Percentiles rank a stretch among this genome's conserved stretches.
Conservation (phyloP, 2,329 filamentous ascomycete genomes). For the Trichoderma simmonsii region DNA sequence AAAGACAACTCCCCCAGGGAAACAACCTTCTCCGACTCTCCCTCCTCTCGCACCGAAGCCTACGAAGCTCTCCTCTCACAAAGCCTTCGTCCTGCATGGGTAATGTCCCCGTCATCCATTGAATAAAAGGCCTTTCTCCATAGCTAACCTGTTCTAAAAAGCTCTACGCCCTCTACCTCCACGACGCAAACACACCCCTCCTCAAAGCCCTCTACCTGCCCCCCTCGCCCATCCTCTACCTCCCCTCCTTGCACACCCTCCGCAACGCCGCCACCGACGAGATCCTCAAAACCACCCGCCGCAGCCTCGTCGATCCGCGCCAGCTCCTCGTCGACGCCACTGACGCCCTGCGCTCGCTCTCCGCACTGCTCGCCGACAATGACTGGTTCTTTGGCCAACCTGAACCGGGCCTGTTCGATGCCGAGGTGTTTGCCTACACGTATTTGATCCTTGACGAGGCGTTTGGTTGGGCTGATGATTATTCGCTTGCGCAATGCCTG, state of each 20-base stretch:
- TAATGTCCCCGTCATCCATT: conserved; percentile 33
- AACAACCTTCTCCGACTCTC: conserved; percentile 47
- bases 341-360: conserved; percentile 47
- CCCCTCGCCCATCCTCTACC: conserved; percentile 59
- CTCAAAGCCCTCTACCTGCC: conserved; percentile 72
- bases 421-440: conserved; percentile 85
- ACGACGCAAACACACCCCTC: conserved; percentile 63
- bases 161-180: conserved; percentile 81
- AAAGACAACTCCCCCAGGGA: conserved; percentile 41
- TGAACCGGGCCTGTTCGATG: conserved; percentile 75
- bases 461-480: conserved; percentile 60
- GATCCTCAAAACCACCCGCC: conserved; percentile 61
- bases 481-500: conserved; percentile 56
- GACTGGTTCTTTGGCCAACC: conserved; percentile 50
- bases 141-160: conserved; percentile 26
- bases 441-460: conserved; percentile 68
- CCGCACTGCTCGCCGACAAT: conserved; percentile 38
- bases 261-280: conserved; percentile 70
- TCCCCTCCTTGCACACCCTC: conserved; percentile 63
- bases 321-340: conserved; percentile 43
- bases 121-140: no score
- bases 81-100: conserved; percentile 81
- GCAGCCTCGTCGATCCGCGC: conserved; percentile 30
- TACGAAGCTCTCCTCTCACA: conserved; percentile 76
- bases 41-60: conserved; percentile 60